Base-by-base conservation (phyloP, 805 yeast genomes). In the Candida tallmaniae region DNA sequence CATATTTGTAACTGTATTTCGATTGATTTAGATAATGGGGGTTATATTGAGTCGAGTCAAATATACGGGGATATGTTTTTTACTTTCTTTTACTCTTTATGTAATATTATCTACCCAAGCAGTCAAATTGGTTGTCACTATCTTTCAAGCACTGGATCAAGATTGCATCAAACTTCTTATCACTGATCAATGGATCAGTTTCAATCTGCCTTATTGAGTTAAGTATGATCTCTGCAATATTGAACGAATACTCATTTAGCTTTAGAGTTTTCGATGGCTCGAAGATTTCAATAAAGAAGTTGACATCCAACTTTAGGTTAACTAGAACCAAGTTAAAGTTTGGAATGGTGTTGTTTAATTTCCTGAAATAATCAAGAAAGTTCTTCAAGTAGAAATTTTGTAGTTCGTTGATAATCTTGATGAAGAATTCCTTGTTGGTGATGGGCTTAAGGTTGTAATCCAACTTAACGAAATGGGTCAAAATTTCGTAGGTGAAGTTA, bases 401-500 rank as follows among this genome's bases (percentile, higher is more conserved):
- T 16, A 66, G 47, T 31, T 65, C 68, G 31, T 59, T 62, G 5
- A 65, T 51, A 5, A 66, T 56, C 15, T 48, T 56, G 10, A 54
- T 47, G 32, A 66, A 66, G 5, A 62, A 58, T 10, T 55, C 62
- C 5, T 41, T 40, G 12, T 60, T 62, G 1, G 70, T 64, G 13
- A 66, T 52, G 10, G 73, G 73, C 38, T 62, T 63, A 18, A 66
- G 54, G 12, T 51, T 55, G 32, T 65, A 60, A 4, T 62, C 57
- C 24, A 66, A 45, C 41, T 59, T 63, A 10, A 66, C 71, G 45
- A 65, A 64, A 43, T 65, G 70, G 20, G 64, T 49, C 32, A 66
- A 50, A 4, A 60, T 48, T 27, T 58, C 65, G 44, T 61, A 66
- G 11, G 65, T 54, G 29, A 63, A 64, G 2, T 65, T 65, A 39